Evolutionary conservation across 805 yeast genomes (phyloP), one percentile per base, ranked within the genome.

Genomic region (Dipodascopsis uninucleata): DNA sequence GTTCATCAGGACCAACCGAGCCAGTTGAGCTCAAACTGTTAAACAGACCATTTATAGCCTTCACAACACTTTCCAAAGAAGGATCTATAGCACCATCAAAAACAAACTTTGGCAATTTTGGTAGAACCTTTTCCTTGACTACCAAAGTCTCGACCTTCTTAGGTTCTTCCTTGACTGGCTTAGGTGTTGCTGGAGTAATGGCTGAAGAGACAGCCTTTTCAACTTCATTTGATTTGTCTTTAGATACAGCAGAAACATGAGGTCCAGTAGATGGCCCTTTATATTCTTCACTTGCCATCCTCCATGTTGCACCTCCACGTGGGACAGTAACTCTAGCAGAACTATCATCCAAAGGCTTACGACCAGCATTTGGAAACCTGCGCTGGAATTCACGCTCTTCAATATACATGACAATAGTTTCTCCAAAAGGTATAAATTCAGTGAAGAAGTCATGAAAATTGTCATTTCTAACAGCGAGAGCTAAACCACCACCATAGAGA

Each of bases 391-490:
- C 61, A 24, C 55, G 53, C 46, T 66, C 70, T 53, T 81, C 85
- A 41, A 74, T 67, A 6, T 61, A 56, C 41, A 77, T 76, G 24
- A 81, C 72, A 24, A 75, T 64, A 18, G 65, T 63, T 56, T 79
- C 83, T 29, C 79, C 85, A 39, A 74, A 70, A 16, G 93, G 93
- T 35, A 82, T 75, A 47, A 74, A 75, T 53, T 79, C 80, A 18
- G 79, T 70, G 62, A 79, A 82, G 36, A 70, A 53, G 54, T 82
- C 85, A 54, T 77, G 80, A 60, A 81, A 72, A 14, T 75, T 69
- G 54, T 80, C 83, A 58, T 72, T 72, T 50, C 75, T 66, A 24
- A 78, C 66, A 10, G 87, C 70, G 45, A 73, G 65, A 41, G 74
- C 76, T n/a, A 79, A 74, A 41, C 85, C 86, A 28, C 73, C 78